A percentile compares a stretch with the other conserved stretches of the same genome.
Conservation (phyloP, 345 rosid genomes). For the Nasturtium officinale region DNA sequence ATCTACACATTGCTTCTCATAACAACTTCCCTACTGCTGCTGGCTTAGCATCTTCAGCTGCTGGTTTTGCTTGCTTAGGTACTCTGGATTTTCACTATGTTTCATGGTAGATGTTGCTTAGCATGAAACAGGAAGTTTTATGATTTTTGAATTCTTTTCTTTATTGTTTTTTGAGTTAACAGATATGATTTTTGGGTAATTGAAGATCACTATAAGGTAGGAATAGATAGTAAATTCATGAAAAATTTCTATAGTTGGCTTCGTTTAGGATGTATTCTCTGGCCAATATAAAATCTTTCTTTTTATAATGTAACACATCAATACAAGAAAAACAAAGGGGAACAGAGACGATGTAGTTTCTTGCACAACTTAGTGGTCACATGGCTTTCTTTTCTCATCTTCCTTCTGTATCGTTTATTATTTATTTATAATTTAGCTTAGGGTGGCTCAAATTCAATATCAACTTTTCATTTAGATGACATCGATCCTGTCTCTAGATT, state of each 20-base stretch:
- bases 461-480: not conserved
- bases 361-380: not conserved
- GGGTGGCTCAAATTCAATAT: not conserved
- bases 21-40: conserved; percentile 97
- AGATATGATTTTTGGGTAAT: not conserved
- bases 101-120: not conserved
- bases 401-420: not conserved
- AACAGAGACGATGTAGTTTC: not conserved
- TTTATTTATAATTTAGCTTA: not conserved
- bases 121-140: not conserved
- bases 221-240: not conserved
- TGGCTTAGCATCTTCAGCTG: conserved; percentile 98
- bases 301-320: not conserved
- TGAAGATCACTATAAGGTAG: not conserved
- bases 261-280: not conserved
- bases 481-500: conserved; percentile 1
- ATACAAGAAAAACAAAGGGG: not conserved
- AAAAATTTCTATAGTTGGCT: not conserved
- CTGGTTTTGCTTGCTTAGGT: conserved; percentile 97
- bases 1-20: conserved; percentile 79
- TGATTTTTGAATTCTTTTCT: not conserved
- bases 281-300: not conserved
- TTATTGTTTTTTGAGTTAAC: too few relatives aligned
- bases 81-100: not conserved
- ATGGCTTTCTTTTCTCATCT: conserved; percentile 1